Evolutionary conservation across 148 eudicot genomes (phyloP), one percentile per base, ranked within the genome.

Genomic region (Nyssa sinensis): DNA sequence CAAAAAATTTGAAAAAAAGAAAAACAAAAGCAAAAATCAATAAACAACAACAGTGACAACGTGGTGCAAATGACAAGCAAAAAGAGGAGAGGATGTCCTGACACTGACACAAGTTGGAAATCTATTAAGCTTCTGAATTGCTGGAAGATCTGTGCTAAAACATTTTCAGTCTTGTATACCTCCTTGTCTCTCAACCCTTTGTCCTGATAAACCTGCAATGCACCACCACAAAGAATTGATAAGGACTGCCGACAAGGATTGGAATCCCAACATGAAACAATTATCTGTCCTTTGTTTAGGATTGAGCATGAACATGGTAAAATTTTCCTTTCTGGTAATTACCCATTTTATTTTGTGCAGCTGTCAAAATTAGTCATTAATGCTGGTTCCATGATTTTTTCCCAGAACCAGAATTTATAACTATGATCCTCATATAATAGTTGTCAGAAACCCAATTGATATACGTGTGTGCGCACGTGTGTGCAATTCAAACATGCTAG

Each of bases 171-270:
- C 71, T 47, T 81, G 81, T 85, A 84, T 72, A 88, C 75, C 80
- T 86, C 92, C 79, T 82, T 81, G 75, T 82, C 85, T 73, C 60
- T 76, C 71, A 74, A 19, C 63, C 84, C 89, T 74, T 81, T 86
- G 31, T 84, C 91, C 75, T 82, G 86, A 78, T 83, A 87, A 44
- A 85, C 90, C 96, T 91, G 88, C 76, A 84, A 63, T 24, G 53
- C 66, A 58, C n/a, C 28, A 74, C 24, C 64, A 30, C 3, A 51
- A 58, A 19, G 51, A 67, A 32, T 60, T 33, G 27, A 58, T 35
- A 49, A 80, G 14, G 28, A 25, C 27, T 28, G 41, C 28, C 30
- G 12, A 29, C 7, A 57, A 57, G 53, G 13, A 31, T 35, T 7
- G 73, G 59, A 39, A 64, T 33, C 34, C n/a, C 17, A n/a, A 41